These are phyloP conservation scores for Wickerhamiella galacta DNA, from an alignment of 805 yeast genomes.

Conservation along the genomic window DNA sequence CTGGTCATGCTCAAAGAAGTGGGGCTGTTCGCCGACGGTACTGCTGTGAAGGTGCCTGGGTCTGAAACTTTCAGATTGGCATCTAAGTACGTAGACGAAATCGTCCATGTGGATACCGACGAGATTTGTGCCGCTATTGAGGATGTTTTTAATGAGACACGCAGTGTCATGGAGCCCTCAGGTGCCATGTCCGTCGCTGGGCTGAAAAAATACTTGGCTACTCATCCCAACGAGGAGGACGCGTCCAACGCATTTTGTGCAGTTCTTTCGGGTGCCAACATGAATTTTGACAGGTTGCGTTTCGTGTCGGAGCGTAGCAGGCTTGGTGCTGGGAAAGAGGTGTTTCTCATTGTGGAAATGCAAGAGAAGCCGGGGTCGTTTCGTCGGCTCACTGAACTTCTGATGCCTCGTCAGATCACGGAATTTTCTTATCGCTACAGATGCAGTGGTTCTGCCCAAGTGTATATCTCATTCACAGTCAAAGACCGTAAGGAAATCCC, in stretches of 20 bases:
- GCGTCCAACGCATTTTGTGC: conserved; percentile 49
- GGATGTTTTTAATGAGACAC: conserved; percentile 89
- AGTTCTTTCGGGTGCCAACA: conserved; percentile 87
- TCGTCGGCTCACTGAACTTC: conserved; percentile 51
- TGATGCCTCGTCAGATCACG: conserved; percentile 80
- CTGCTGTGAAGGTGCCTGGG: conserved; percentile 84
- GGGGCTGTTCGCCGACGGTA: conserved; percentile 97
- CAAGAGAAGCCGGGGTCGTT: conserved; percentile 93
- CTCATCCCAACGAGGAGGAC: conserved; percentile 39
- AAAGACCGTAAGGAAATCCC: conserved; percentile 55
- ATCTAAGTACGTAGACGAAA: conserved; percentile 69
- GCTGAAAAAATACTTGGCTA: conserved; percentile 54
- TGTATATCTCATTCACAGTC: conserved; percentile 79
- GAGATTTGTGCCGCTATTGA: conserved; percentile 95
- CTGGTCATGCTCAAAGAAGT: conserved; percentile 49
- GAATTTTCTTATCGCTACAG: conserved; percentile 83
- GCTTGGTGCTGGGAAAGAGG: conserved; percentile 96
- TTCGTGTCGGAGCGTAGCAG: conserved; percentile 96
- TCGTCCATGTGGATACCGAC: conserved; percentile 71
- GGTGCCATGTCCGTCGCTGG: conserved; percentile 98
- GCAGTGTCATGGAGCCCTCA: conserved; percentile 88
- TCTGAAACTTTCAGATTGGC: conserved; percentile 80
- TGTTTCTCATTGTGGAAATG: conserved; percentile 72
- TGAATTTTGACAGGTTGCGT: conserved; percentile 92
- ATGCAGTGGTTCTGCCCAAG: conserved; percentile 38